phyloP scores from a whole-genome alignment of 805 yeast genomes.

The Cyberlindnera maclurae region DNA sequence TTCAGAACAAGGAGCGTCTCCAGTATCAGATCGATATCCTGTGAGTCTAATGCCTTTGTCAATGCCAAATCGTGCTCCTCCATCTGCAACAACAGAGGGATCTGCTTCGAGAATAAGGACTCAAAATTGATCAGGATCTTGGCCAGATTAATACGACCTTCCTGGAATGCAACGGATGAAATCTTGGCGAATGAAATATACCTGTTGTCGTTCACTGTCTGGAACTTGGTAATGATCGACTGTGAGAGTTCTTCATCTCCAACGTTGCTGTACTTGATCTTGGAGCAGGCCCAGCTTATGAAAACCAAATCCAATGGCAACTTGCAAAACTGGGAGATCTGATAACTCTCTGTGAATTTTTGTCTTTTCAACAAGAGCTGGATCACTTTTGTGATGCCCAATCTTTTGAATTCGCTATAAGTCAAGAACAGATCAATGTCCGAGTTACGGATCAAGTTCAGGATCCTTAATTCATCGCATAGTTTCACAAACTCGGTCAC shows the following conservation, averaged over 20 bases:
- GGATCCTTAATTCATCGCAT: slow-evolving; percentile 53
- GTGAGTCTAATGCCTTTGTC: slow-evolving; percentile 44
- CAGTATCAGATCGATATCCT: slow-evolving; percentile 42
- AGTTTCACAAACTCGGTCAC: slow-evolving; percentile 50
- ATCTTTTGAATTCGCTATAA: slow-evolving; percentile 37
- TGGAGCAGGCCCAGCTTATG: slow-evolving; percentile 73
- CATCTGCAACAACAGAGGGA: slow-evolving; percentile 58
- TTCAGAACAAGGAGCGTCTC: slow-evolving; percentile 48
- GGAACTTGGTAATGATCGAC: slow-evolving; percentile 6
- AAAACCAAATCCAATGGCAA: slow-evolving; percentile 48
- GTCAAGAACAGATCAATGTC: slow-evolving; percentile 70
- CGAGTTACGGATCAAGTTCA: slow-evolving; percentile 59
- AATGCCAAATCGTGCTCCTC: slow-evolving; percentile 69
- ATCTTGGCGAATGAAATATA: slow-evolving; percentile 51
- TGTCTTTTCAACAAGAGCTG: slow-evolving; percentile 51
- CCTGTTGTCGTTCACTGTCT: slow-evolving; percentile 13
- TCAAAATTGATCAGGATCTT: slow-evolving; percentile 64
- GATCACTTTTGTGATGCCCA: slow-evolving; percentile 55
- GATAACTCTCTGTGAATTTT: slow-evolving; percentile 54
- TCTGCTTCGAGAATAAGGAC: slow-evolving; percentile 46
- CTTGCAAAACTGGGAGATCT: slow-evolving; percentile 45
- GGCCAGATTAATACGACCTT: slow-evolving; percentile 71
- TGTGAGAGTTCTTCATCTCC: slow-evolving; percentile 55
- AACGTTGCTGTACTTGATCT: slow-evolving; percentile 46
- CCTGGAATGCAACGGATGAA: slow-evolving; percentile 63